Percentiles rank a stretch among this genome's conserved stretches.
phyloP scores from a whole-genome alignment of 495 filamentous ascomycete genomes.

The Cetradonia linearis region DNA sequence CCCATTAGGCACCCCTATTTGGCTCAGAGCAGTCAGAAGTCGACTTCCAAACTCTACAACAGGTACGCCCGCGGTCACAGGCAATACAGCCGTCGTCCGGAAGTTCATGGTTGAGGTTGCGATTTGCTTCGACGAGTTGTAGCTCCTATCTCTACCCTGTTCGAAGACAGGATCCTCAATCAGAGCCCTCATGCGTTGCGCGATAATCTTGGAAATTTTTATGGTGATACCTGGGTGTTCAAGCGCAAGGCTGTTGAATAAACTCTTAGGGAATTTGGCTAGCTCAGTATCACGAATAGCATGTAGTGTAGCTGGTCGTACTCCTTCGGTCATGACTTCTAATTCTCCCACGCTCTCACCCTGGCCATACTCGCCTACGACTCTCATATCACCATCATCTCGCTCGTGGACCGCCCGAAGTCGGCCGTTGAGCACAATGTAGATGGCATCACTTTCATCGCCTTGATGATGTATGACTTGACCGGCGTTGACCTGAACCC shows the following conservation, averaged over 20 bases:
- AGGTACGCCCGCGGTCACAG: conserved; percentile 82
- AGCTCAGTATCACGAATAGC: conserved; percentile 95
- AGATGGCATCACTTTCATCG: conserved; percentile 96
- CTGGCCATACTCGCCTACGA: conserved; percentile 88
- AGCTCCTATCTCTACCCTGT: conserved; percentile 40
- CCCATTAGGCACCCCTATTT: conserved; percentile 79
- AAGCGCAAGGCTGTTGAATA: conserved; percentile 94
- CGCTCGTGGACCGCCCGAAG: conserved; percentile 70
- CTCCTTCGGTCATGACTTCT: conserved; percentile 92
- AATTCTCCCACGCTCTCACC: conserved; percentile 96
- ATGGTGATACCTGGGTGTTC: conserved; percentile 98
- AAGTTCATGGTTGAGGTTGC: conserved; percentile 83
- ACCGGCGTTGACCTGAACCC: conserved; percentile 91
- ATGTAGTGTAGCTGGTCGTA: conserved; percentile 77
- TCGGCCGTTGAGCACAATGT: conserved; percentile 91
- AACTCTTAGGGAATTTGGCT: conserved; percentile 86
- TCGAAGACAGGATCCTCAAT: conserved; percentile 71
- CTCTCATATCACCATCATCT: conserved; percentile 70
- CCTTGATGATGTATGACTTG: conserved; percentile 89
- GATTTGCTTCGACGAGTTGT: conserved; percentile 50
- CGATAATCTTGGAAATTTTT: conserved; percentile 97
- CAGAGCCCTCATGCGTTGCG: conserved; percentile 81
- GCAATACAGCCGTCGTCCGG: conserved; percentile 82
- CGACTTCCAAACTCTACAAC: conserved; percentile 90
- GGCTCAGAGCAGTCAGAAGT: conserved; percentile 74